These are phyloP conservation scores for Fraxinus ornus DNA, from an alignment of 305 asterid genomes.

Conservation along the genomic window DNA sequence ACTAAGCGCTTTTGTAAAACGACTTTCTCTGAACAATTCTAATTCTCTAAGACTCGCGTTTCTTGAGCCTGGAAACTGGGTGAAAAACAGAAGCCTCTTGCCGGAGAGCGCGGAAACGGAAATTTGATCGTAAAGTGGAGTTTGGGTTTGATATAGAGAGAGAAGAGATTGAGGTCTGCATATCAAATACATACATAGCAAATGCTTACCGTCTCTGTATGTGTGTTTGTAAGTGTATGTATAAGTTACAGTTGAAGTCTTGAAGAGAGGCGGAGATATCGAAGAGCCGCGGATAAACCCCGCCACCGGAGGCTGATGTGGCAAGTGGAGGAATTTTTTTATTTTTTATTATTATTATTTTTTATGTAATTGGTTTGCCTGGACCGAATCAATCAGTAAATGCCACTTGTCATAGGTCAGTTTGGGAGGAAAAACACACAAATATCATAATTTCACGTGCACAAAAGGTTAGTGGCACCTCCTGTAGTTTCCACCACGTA, in stretches of 20 bases:
- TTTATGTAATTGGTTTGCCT: too few species aligned
- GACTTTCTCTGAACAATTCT: constrained; percentile 15
- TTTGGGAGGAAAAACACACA: background rate
- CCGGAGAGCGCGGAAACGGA: constrained; percentile 20
- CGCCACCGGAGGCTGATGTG: constrained; percentile 22
- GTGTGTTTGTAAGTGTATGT: background rate
- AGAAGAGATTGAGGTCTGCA: constrained; percentile 32
- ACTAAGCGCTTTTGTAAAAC: constrained; percentile 17
- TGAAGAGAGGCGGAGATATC: background rate
- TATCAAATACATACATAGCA: background rate
- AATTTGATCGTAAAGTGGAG: constrained; percentile 19
- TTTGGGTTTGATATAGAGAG: constrained; percentile 11
- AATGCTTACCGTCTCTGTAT: background rate
- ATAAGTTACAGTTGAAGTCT: background rate
- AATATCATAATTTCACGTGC: constrained; percentile 1
- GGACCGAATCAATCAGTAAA: background rate
- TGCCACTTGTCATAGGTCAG: background rate
- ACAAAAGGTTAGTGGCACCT: background rate
- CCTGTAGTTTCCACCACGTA: constrained; percentile 9
- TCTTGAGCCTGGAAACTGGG: constrained; percentile 8
- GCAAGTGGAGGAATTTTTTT: constrained; percentile 8
- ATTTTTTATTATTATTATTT: too few species aligned
- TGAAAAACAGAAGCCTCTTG: constrained; percentile 21
- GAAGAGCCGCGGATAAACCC: constrained; percentile 24
- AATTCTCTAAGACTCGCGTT: constrained; percentile 8